Conservation (phyloP, 139 green algal species). For the Chlorella sorokiniana region DNA sequence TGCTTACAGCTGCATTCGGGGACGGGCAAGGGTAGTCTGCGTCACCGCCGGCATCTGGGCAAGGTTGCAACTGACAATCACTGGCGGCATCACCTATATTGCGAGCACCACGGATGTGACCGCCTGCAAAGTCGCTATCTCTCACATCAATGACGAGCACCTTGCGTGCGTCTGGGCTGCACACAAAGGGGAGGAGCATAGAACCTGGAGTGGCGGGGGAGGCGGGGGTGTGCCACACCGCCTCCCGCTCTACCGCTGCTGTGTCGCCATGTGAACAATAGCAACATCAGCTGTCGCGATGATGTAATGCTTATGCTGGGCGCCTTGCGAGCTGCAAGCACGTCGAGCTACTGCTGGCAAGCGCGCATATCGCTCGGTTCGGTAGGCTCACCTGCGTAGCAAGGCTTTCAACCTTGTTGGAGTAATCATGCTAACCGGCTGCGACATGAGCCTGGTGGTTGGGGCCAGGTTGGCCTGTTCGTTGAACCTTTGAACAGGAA, state of each 20-base stretch:
- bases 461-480: background rate
- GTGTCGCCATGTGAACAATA: too few relatives aligned
- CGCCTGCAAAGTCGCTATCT: slow-evolving; percentile 16
- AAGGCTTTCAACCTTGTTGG: background rate
- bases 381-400: background rate
- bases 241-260: too few relatives aligned
- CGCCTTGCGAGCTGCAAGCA: too few relatives aligned
- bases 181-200: background rate
- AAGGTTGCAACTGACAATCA: background rate
- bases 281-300: too few relatives aligned
- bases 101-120: slow-evolving; percentile 17
- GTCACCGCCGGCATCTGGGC: background rate
- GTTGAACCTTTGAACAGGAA: too few relatives aligned
- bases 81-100: background rate
- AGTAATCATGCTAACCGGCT: background rate
- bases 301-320: too few relatives aligned
- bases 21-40: background rate
- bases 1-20: background rate
- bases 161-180: background rate
- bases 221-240: background rate
- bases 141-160: slow-evolving; percentile 12
- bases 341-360: background rate
- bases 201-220: background rate
- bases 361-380: too few relatives aligned
- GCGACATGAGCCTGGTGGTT: too few relatives aligned